Base-by-base conservation (phyloP, 116 monocot species). In the Posidonia oceanica region DNA sequence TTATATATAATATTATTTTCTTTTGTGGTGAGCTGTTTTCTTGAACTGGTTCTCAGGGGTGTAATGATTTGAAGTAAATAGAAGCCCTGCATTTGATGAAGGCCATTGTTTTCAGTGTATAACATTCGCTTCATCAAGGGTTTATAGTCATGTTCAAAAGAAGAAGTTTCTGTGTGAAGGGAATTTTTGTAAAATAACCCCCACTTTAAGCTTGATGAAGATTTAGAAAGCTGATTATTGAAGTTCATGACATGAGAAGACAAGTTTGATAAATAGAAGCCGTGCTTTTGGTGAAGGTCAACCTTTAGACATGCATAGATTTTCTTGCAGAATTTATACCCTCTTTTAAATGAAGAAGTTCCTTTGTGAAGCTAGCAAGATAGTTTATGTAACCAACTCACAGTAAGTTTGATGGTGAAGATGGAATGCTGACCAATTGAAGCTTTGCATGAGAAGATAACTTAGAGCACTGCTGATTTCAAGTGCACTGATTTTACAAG, bases 21-120 rank as follows among this genome's bases (percentile, higher is more conserved):
- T 69, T 68, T 63, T 68, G 42, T 78, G 70, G 74, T 95, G 75
- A 86, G 86, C 77, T 85, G 48, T 80, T 74, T 83, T 67, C 48
- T 91, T 88, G 76, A 80, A 82, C 78, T 88, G 83, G 72, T 88
- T 91, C 84, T 77, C 88, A 81, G 86, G 91, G 63, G 13, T 85
- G 75, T 80, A 74, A 81, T 83, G 79, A 62, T 77, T 90, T 87
- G 81, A 90, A 82, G 85, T 85, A 78, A 89, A 75, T 83, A 82
- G 83, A 86, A 83, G 87, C 81, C 76, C 64, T 85, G 74, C 76
- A 81, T 83, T 85, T 86, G 83, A 72, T 80, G 86, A 82, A 84
- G 88, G 74, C 60, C 71, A 72, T 79, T 74, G 67, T 82, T 80
- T 84, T 51, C 63, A 69, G 76, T 84, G 69, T 73, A 74, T 83